Evolutionary conservation across 257 asterid genomes (phyloP), one percentile per base, ranked within the genome.

Genomic region (Salvia rosmarinus): DNA sequence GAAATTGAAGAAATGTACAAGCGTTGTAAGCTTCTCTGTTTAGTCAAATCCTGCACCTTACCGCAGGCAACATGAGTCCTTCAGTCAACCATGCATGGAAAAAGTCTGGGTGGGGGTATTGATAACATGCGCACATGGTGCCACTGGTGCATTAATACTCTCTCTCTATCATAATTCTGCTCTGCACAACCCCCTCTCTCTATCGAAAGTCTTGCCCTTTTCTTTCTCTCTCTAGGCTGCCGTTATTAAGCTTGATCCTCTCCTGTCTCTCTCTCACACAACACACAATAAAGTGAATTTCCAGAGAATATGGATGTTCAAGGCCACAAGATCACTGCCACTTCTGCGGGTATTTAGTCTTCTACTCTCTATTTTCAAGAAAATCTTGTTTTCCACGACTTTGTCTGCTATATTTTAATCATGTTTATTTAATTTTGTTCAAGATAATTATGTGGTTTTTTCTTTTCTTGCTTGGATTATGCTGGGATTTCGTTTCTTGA

Each of bases 71-170:
- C 72, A 17, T 9, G 44, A 39, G 44, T 39, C 56, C 58, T 30
- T 44, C 54, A 65, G 80, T 61, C 66, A 42, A 55, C 79, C 81
- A 76, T 78, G 83, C 79, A 75, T 63, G 58, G 52, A 69, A 69
- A 82, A 76, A 82, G 62, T 72, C 63, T 17, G 55, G 78, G 81
- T 17, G 55, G 78, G 81, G 21, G 32, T 42, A 20, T 49, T 75
- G 85, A 74, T 82, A 77, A 82, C 82, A 77, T 82, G 84, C 80
- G 85, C 83, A 81, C 85, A 83, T 81, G 83, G 80, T 43, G 80
- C 78, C 78, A 64, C 78, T 59, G n/a, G n/a, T n/a, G 70, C 51
- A 44, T 60, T 67, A 19, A 51, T 74, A 20, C 17, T 37, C n/a
- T 70, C 70, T 67, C 64, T 17, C 72, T 67, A 71, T 39, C 58